Conservation (phyloP, 2,329 filamentous ascomycete genomes). For the Chrysoporthe deuterocubensis region DNA sequence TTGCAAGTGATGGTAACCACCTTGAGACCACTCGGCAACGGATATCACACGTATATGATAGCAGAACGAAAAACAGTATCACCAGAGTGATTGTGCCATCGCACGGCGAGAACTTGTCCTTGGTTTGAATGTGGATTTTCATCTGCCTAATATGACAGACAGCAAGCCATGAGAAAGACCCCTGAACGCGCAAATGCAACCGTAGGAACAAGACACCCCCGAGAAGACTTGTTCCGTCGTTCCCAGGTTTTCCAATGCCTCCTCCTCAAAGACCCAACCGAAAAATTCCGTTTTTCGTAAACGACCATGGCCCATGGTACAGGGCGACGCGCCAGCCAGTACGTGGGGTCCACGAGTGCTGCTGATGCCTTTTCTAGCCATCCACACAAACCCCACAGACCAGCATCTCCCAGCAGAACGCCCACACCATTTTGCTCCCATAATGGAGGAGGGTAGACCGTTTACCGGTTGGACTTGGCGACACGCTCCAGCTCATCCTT, state of each 20-base stretch:
- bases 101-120: conserved; percentile 31
- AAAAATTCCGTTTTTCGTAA: conserved; percentile 29
- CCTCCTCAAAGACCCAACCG: conserved; percentile 31
- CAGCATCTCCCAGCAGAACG: conserved; percentile 36
- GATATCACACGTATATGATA: neutral
- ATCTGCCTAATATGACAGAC: conserved; percentile 45
- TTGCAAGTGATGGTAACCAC: too few species aligned
- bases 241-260: conserved; percentile 21
- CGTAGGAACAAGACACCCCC: conserved; percentile 40
- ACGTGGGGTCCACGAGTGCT: conserved; percentile 18
- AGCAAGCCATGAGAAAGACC: conserved; percentile 48
- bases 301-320: conserved; percentile 27
- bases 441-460: conserved; percentile 27
- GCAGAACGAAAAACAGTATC: neutral
- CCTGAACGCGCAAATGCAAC: conserved; percentile 51
- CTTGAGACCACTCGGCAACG: neutral
- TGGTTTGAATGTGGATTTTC: conserved; percentile 32
- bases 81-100: too few species aligned
- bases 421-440: conserved; percentile 23
- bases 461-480: conserved; percentile 99
- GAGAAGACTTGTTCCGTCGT: conserved; percentile 19
- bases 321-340: conserved; percentile 23
- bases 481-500: conserved; percentile 99
- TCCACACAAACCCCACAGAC: conserved; percentile 35
- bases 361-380: conserved; percentile 23